Evolutionary conservation across 2,329 filamentous ascomycete genomes (phyloP).

Genomic region (Nigrograna mackinnonii): DNA sequence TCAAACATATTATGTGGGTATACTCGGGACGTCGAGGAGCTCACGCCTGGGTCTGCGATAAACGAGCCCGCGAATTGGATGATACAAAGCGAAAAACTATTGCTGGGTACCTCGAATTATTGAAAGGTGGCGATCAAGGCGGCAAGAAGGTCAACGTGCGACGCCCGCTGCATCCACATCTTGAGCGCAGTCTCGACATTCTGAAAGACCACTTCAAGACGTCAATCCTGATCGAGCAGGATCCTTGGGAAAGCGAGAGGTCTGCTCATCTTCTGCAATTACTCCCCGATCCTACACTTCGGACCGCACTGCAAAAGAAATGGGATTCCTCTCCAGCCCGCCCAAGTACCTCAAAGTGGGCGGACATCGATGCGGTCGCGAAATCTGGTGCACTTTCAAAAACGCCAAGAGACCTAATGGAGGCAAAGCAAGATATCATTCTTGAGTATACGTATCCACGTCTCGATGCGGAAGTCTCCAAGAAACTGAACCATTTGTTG

Average conservation of each 20-base stretch:
- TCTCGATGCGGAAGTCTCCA: constrained; percentile 94
- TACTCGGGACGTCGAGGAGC: constrained; percentile 96
- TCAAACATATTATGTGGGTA: constrained; percentile 96
- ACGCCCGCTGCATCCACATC: constrained; percentile 86
- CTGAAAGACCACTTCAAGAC: constrained; percentile 82
- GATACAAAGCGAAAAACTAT: constrained; percentile 85
- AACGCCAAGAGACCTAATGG: constrained; percentile 73
- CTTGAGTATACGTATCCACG: constrained; percentile 98
- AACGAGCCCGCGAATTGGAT: constrained; percentile 79
- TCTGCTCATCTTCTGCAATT: constrained; percentile 80
- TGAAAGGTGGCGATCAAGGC: constrained; percentile 83
- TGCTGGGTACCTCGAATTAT: constrained; percentile 84
- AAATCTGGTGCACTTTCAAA: constrained; percentile 75
- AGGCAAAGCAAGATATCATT: constrained; percentile 94
- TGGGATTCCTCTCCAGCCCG: constrained; percentile 85
- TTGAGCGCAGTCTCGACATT: constrained; percentile 83
- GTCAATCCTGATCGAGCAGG: constrained; percentile 80
- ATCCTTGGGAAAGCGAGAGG: constrained; percentile 78
- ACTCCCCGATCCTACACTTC: constrained; percentile 78
- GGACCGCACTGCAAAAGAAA: constrained; percentile 80
- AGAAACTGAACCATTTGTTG: constrained; percentile 96
- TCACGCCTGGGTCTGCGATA: constrained; percentile 98
- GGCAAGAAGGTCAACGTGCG: constrained; percentile 85
- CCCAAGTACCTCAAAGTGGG: constrained; percentile 82
- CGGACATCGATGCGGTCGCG: constrained; percentile 86